These are phyloP conservation scores for Diacronema lutheri DNA, from an alignment of 78 protist genomes.

Conservation along the genomic window DNA sequence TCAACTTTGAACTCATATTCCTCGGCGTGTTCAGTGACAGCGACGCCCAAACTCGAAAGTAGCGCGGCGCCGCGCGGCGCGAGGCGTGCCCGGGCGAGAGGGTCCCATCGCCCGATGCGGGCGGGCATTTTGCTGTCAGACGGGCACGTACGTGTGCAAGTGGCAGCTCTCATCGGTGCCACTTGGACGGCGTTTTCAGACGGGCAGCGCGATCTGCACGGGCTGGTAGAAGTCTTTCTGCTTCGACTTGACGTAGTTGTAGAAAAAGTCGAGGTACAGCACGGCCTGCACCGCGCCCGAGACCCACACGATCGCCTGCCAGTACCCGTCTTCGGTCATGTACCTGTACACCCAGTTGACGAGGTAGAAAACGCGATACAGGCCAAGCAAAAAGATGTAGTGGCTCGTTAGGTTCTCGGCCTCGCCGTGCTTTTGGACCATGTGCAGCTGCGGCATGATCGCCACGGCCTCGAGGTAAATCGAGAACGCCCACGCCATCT, in stretches of 20 bases:
- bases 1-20: too few species aligned
- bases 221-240: background rate
- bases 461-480: constrained; percentile 50
- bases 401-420: constrained; percentile 31
- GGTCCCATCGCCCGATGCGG: too few species aligned
- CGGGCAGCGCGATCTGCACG: background rate
- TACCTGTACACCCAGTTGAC: constrained; percentile 33
- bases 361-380: constrained; percentile 33
- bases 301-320: constrained; percentile 24
- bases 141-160: too few species aligned
- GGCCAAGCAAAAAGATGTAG: constrained; percentile 27
- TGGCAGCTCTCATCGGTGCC: too few species aligned
- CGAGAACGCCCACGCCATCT: constrained; percentile 39
- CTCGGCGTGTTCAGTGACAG: too few species aligned
- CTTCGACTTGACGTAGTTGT: constrained; percentile 28
- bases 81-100: too few species aligned
- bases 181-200: too few species aligned
- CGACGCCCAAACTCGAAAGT: too few species aligned
- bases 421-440: constrained; percentile 36
- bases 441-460: constrained; percentile 45
- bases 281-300: constrained; percentile 24
- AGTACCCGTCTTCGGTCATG: background rate
- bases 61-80: too few species aligned
- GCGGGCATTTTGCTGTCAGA: too few species aligned
- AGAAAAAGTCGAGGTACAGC: constrained; percentile 39